Conservation (phyloP, 768 basidiomycete species). For the Suillus subalutaceus region DNA sequence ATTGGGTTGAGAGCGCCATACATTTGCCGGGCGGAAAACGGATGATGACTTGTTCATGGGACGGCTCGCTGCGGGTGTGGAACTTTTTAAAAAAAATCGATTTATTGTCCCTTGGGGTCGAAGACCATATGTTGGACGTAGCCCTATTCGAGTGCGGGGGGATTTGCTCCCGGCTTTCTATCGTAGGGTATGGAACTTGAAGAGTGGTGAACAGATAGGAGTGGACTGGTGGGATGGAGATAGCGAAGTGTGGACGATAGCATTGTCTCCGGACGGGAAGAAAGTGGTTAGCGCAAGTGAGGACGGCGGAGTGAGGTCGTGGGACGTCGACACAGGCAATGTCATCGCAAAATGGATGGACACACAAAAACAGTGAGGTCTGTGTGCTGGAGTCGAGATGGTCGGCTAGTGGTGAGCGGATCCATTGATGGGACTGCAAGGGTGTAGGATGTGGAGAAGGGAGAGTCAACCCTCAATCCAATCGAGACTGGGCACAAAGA, state of each 20-base stretch:
- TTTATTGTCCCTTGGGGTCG: too few relatives aligned
- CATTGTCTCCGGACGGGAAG: neutral
- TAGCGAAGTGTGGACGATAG: neutral
- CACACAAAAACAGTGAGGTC: neutral
- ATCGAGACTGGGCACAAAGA: neutral
- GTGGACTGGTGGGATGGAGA: neutral
- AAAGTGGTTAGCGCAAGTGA: neutral
- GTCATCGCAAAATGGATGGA: neutral
- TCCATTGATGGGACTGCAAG: neutral
- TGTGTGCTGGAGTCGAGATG: neutral
- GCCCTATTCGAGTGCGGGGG: too few relatives aligned
- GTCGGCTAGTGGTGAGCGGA: neutral
- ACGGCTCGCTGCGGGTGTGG: neutral
- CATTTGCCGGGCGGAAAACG: too few relatives aligned
- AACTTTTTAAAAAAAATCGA: too few relatives aligned
- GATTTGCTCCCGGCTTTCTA: too few relatives aligned
- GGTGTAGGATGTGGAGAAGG: neutral
- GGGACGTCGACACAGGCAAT: neutral
- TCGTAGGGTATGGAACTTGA: neutral
- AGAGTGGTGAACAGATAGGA: neutral
- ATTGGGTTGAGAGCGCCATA: neutral
- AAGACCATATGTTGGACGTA: too few relatives aligned
- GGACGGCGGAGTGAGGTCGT: neutral
- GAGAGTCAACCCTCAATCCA: neutral
- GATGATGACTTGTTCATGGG: neutral